Percentiles rank a stretch among this genome's conserved stretches.
phyloP scores from a whole-genome alignment of 2,329 filamentous ascomycete genomes.

The Fusarium avenaceum region DNA sequence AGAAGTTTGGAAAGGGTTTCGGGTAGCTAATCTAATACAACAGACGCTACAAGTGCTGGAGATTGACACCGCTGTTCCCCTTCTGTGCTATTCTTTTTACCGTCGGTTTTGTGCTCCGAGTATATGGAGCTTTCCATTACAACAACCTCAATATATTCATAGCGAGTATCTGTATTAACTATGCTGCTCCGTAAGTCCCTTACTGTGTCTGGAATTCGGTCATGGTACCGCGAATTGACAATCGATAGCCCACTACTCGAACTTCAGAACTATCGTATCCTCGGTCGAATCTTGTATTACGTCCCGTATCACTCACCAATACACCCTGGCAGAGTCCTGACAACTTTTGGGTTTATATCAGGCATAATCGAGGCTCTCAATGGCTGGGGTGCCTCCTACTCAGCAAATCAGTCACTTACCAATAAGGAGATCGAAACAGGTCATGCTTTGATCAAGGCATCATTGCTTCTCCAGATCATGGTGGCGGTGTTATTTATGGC shows the following conservation, averaged over 20 bases:
- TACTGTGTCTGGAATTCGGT: background rate
- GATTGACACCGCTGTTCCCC: constrained; percentile 66
- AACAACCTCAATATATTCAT: constrained; percentile 52
- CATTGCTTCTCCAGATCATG: constrained; percentile 67
- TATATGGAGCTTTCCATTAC: constrained; percentile 52
- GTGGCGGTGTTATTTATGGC: constrained; percentile 64
- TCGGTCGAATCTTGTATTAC: constrained; percentile 69
- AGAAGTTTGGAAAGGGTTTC: background rate
- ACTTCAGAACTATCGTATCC: constrained; percentile 72
- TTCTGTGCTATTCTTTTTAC: constrained; percentile 68
- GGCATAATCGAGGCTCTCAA: constrained; percentile 62
- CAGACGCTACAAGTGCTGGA: constrained; percentile 70
- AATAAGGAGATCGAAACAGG: constrained; percentile 57
- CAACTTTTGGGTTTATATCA: constrained; percentile 62
- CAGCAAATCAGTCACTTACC: constrained; percentile 60
- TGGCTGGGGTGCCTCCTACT: constrained; percentile 63
- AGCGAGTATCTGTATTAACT: constrained; percentile 53
- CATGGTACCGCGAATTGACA: background rate
- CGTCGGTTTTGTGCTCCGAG: constrained; percentile 65
- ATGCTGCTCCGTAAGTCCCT: constrained; percentile 53
- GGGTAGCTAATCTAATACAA: background rate
- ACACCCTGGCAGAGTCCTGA: constrained; percentile 60
- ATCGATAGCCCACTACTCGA: constrained; percentile 66
- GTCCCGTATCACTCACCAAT: constrained; percentile 70
- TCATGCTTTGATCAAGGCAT: constrained; percentile 62